Conservation (phyloP, 2,329 filamentous ascomycete species). For the Colletotrichum sp. region DNA sequence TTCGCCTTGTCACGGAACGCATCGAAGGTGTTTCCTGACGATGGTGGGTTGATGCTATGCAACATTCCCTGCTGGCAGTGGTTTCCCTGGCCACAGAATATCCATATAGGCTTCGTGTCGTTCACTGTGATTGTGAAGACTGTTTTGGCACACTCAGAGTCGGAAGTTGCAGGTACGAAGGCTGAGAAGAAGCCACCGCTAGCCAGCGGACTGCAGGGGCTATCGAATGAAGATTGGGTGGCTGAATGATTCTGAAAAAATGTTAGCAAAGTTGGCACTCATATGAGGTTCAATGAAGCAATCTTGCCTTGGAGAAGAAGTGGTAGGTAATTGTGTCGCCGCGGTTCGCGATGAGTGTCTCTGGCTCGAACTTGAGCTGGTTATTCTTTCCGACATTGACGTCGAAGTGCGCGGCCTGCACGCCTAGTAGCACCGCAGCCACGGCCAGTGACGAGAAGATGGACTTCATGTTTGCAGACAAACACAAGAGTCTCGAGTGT, state of each 20-base stretch:
- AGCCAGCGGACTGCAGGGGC: constrained; percentile 40
- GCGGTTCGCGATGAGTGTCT: constrained; percentile 34
- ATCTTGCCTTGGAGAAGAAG: constrained; percentile 40
- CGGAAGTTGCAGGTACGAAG: constrained; percentile 38
- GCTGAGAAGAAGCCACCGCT: constrained; percentile 45
- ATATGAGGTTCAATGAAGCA: no score
- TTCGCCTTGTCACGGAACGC: constrained; percentile 35
- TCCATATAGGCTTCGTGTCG: constrained; percentile 52
- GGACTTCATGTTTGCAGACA: no score
- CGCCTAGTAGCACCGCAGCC: constrained; percentile 28
- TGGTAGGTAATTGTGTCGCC: constrained; percentile 46
- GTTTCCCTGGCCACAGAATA: constrained; percentile 50
- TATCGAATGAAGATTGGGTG: constrained; percentile 42
- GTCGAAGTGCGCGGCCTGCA: constrained; percentile 31
- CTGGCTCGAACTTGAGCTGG: constrained; percentile 41
- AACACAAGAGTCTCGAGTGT: not conserved
- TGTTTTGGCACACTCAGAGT: constrained; percentile 32
- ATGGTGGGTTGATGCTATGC: constrained; percentile 40
- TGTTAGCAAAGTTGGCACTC: no score
- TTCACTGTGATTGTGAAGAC: constrained; percentile 50
- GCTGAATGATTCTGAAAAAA: constrained; percentile 42
- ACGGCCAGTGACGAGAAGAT: constrained; percentile 22
- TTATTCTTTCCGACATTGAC: constrained; percentile 42
- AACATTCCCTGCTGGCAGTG: constrained; percentile 52
- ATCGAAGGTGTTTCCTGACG: constrained; percentile 38